Evolutionary conservation across 768 basidiomycete species (phyloP), one percentile per base, ranked within the genome.

Genomic region (Sporobolomyces roseus): DNA sequence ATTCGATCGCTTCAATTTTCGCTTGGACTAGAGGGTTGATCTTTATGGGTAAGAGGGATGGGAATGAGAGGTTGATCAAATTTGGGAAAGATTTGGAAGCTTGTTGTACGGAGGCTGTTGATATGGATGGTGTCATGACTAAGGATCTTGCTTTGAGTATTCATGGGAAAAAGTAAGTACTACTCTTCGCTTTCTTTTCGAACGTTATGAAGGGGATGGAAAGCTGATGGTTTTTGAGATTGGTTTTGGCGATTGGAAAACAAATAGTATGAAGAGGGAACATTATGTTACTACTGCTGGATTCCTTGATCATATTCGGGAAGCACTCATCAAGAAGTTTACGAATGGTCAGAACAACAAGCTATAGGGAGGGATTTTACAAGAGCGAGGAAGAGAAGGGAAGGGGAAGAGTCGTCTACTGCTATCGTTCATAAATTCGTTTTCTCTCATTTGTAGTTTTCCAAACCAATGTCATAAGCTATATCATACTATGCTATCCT

Each of bases 1-100:
- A 99, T 84, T 93, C 94, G 46, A 93, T 98, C 74, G 94, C 94
- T 51, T 92, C 90, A 64, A 97, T 99, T 82, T 98, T 93, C 76
- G 94, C 94, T 12, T 99, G 94, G 94, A 98, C 94, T 21, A 87
- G 96, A 52, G 94, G 94, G 0, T 83, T 99, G 48, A 46, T 53
- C 61, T 91, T 92, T 81, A 88, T 93, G 73, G 93, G 93, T 71
- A 92, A 91, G 82, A 83, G 97, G 36, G 94, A 99, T 77, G 81
- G 81, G 46, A 98, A 94, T 78, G 85, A 84, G 27, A 82, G 82
- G 38, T 84, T 99, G 33, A 81, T 80, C 60, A 79, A 80, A 52
- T 99, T 94, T 80, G 91, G 88, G 74, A 75, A 83, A 54, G 85
- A 86, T 70, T 83, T 99, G 46, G 96, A 99, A 82, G 83, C 79